phyloP scores from a whole-genome alignment of 176 grass and related monocot species.

The Cenchrus fungigraminus region DNA sequence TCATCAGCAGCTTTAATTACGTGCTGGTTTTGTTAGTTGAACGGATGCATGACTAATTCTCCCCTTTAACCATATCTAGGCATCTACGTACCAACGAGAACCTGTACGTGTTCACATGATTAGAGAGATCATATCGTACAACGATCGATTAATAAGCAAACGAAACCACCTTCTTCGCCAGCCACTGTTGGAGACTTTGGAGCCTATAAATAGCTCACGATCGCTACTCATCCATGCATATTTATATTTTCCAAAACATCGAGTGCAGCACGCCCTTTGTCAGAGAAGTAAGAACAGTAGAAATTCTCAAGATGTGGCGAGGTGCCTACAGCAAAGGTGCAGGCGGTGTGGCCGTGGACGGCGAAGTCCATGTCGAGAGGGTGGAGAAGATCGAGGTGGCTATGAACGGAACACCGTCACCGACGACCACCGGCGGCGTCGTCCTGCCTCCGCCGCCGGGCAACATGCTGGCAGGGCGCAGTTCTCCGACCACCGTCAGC shows the following conservation, averaged over 20 bases:
- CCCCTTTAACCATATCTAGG: conserved; percentile 4
- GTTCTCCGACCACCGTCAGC: not conserved
- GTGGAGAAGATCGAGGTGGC: conserved; percentile 8
- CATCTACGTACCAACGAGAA: not conserved
- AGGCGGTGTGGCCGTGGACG: not conserved
- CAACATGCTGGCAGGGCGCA: not conserved
- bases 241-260: too few relatives aligned
- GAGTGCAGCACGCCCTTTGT: too few relatives aligned
- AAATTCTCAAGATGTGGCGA: not conserved
- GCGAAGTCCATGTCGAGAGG: conserved; percentile 7
- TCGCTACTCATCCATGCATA: not conserved
- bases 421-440: not conserved
- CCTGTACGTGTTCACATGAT: not conserved
- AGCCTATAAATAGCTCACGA: conserved; percentile 1
- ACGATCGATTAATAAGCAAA: not conserved
- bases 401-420: too few relatives aligned
- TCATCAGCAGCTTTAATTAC: not conserved
- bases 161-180: too few relatives aligned
- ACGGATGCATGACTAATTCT: not conserved
- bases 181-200: not conserved
- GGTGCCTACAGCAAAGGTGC: not conserved
- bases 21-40: not conserved
- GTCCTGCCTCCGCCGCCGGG: not conserved
- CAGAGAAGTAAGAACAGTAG: not conserved
- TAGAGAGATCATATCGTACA: too few relatives aligned